Conservation (phyloP, 495 filamentous ascomycete species). For the Patellaria atrata region DNA sequence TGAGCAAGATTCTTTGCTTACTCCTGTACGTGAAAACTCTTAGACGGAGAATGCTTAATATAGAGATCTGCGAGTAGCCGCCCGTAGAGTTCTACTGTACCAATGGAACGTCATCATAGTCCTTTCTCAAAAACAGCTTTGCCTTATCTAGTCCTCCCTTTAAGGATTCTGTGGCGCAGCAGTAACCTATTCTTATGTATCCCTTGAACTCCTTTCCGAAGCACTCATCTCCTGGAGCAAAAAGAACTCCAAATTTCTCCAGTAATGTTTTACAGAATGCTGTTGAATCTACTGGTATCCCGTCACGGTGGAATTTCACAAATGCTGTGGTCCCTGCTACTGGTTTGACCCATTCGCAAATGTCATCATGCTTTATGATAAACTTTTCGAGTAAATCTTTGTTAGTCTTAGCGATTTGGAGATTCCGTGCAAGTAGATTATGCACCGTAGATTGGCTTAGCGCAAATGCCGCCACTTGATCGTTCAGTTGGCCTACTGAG, state of each 20-base stretch:
- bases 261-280: conserved; percentile 56
- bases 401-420: conserved; percentile 57
- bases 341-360: conserved; percentile 60
- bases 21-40: too few species aligned
- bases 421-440: conserved; percentile 51
- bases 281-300: conserved; percentile 55
- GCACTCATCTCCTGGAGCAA: conserved; percentile 60
- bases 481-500: conserved; percentile 69
- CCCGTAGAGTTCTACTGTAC: conserved; percentile 5
- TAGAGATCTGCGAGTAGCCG: too few species aligned
- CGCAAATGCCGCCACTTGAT: conserved; percentile 64
- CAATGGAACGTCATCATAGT: conserved; percentile 36
- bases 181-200: conserved; percentile 68
- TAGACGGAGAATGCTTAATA: too few species aligned
- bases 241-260: conserved; percentile 60
- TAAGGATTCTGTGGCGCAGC: conserved; percentile 55
- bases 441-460: conserved; percentile 49
- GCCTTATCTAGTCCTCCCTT: conserved; percentile 49
- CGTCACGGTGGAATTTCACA: conserved; percentile 50
- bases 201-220: conserved; percentile 72
- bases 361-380: conserved; percentile 45
- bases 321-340: conserved; percentile 75
- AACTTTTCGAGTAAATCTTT: conserved; percentile 53
- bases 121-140: conserved; percentile 46
- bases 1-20: too few species aligned